Evolutionary conservation across 1,139 yeast genomes (phyloP).

Genomic region (Lodderomyces orthopsilosis): DNA sequence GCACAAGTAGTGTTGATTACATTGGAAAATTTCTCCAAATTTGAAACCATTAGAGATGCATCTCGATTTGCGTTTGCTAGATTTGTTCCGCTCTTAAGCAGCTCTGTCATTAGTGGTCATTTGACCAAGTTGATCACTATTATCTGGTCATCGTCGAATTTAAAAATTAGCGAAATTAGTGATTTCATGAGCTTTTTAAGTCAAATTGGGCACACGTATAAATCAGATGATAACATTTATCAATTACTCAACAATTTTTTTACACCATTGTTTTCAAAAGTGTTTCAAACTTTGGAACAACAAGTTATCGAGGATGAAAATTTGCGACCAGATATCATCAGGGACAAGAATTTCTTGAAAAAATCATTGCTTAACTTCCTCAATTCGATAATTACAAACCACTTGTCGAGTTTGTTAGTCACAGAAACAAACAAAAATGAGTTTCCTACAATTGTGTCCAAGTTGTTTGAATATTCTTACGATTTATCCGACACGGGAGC

Average conservation of each 20-base stretch:
- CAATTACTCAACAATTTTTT: constrained; percentile 70
- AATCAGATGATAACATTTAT: constrained; percentile 64
- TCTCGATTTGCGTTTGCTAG: constrained; percentile 85
- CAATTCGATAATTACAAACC: constrained; percentile 69
- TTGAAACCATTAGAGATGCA: constrained; percentile 77
- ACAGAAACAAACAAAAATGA: constrained; percentile 62
- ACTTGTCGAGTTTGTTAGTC: constrained; percentile 73
- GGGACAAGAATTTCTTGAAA: constrained; percentile 62
- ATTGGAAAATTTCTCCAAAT: constrained; percentile 67
- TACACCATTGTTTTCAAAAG: constrained; percentile 68
- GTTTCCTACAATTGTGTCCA: constrained; percentile 62
- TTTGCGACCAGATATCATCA: constrained; percentile 47
- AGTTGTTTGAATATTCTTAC: constrained; percentile 65
- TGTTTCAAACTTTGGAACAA: constrained; percentile 51
- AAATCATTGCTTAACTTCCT: constrained; percentile 69
- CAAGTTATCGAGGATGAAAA: constrained; percentile 20
- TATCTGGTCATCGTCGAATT: constrained; percentile 64
- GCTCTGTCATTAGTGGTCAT: constrained; percentile 43
- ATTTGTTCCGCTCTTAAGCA: constrained; percentile 66
- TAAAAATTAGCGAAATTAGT: constrained; percentile 63
- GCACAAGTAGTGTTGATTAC: constrained; percentile 84
- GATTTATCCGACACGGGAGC: constrained; percentile 53
- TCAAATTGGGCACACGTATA: constrained; percentile 79
- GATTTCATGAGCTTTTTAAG: constrained; percentile 86
- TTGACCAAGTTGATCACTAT: constrained; percentile 72